Conservation (phyloP, 306 rosid genomes). For the Dryas octopetala region DNA sequence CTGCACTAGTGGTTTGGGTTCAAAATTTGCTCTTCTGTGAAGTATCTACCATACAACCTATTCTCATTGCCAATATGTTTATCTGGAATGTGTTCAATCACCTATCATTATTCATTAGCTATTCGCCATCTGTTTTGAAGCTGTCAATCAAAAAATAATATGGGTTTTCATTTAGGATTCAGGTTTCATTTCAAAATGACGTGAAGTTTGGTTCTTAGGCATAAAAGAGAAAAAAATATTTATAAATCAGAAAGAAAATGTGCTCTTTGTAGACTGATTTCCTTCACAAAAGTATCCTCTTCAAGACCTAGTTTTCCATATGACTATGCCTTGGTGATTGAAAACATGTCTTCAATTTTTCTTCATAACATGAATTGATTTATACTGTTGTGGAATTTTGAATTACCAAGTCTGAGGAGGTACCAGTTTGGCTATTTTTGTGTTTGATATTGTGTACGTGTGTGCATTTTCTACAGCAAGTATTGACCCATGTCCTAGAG, state of each 20-base stretch:
- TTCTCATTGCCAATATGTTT: background rate
- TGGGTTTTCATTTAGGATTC: background rate
- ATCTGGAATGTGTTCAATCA: background rate
- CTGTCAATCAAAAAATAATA: background rate
- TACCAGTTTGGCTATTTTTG: background rate
- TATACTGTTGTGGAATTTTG: background rate
- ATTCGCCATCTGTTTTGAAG: background rate
- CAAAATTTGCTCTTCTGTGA: background rate
- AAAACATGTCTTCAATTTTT: background rate
- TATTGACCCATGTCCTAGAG: slow-evolving; percentile 68
- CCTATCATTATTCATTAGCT: background rate
- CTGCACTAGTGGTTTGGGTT: background rate
- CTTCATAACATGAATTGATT: background rate
- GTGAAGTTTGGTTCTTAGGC: background rate
- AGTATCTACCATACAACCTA: background rate
- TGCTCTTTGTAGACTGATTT: background rate
- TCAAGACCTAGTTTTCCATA: background rate
- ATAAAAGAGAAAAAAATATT: background rate
- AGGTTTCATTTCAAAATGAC: background rate
- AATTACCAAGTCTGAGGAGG: background rate
- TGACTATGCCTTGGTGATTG: background rate
- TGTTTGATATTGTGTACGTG: slow-evolving; percentile 2
- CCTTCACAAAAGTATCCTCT: background rate
- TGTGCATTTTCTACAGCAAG: slow-evolving; percentile 45
- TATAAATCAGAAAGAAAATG: background rate